Evolutionary conservation across 306 rosid genomes (phyloP).

Genomic region (Luffa aegyptiaca): DNA sequence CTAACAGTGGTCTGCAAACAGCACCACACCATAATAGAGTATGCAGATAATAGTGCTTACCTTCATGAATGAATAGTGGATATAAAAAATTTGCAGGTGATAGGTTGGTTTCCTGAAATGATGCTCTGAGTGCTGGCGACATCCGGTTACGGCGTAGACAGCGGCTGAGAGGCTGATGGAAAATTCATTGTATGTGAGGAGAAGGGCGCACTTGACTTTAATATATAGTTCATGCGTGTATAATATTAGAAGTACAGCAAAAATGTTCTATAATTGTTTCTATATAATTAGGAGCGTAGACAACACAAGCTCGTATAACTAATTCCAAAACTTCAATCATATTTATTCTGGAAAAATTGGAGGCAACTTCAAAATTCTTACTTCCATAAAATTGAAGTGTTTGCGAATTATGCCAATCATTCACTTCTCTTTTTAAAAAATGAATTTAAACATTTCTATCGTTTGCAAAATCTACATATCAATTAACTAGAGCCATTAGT

Average conservation of each 20-base stretch:
- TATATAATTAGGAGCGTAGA: neutral
- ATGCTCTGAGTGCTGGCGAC: slow-evolving; percentile 52
- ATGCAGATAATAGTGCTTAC: slow-evolving; percentile 19
- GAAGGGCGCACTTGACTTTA: neutral
- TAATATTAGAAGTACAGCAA: neutral
- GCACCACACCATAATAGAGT: neutral
- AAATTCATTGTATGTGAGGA: slow-evolving; percentile 7
- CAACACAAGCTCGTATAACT: neutral
- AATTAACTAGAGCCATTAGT: neutral
- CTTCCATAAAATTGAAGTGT: neutral
- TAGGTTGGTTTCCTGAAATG: slow-evolving; percentile 75
- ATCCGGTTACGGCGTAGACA: slow-evolving; percentile 80
- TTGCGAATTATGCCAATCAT: neutral
- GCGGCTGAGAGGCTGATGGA: slow-evolving; percentile 51
- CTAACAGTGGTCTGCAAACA: neutral
- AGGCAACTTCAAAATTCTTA: neutral
- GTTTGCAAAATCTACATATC: neutral
- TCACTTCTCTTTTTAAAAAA: neutral
- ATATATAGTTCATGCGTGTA: neutral
- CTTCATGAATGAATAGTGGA: slow-evolving; percentile 97
- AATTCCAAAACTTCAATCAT: neutral
- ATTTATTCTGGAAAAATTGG: neutral
- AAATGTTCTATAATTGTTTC: neutral
- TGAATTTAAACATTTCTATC: neutral
- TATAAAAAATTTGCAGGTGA: slow-evolving; percentile 86